A percentile compares a stretch with the other conserved stretches of the same genome.
These are phyloP conservation scores for Kuraishia floccosa DNA, from an alignment of 805 yeast species.

Conservation along the genomic window DNA sequence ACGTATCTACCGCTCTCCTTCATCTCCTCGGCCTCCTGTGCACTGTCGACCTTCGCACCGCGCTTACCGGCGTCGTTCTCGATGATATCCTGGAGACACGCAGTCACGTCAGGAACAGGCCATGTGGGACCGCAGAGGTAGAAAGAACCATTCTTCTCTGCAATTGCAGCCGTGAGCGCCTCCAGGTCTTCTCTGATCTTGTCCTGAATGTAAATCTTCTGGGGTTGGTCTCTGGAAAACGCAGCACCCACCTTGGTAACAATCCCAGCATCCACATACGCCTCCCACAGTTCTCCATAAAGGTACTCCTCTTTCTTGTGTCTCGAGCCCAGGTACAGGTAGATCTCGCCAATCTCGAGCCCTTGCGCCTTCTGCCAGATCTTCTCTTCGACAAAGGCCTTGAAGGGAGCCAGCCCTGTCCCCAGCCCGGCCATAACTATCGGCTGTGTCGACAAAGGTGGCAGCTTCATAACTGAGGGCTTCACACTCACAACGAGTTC, in stretches of 20 bases:
- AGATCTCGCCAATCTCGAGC: slow-evolving; percentile 77
- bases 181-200: slow-evolving; percentile 69
- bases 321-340: slow-evolving; percentile 85
- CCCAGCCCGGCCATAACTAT: slow-evolving; percentile 96
- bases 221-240: slow-evolving; percentile 92
- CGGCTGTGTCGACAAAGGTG: slow-evolving; percentile 79
- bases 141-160: slow-evolving; percentile 73
- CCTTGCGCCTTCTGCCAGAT: slow-evolving; percentile 90
- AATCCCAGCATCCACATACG: slow-evolving; percentile 83
- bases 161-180: slow-evolving; percentile 71
- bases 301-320: slow-evolving; percentile 92
- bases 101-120: slow-evolving; percentile 97
- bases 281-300: slow-evolving; percentile 97
- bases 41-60: slow-evolving; percentile 61
- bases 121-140: slow-evolving; percentile 98
- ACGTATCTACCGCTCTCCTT: slow-evolving; percentile 89
- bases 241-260: slow-evolving; percentile 96
- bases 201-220: slow-evolving; percentile 92
- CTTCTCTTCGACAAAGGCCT: slow-evolving; percentile 94
- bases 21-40: slow-evolving; percentile 80
- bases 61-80: slow-evolving; percentile 54
- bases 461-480: slow-evolving; percentile 95
- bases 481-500: slow-evolving; percentile 91
- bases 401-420: slow-evolving; percentile 97
- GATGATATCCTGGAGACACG: slow-evolving; percentile 77